These are phyloP conservation scores for Leccinum fuscescens DNA, from an alignment of 1,284 basidiomycete species.

Conservation along the genomic window DNA sequence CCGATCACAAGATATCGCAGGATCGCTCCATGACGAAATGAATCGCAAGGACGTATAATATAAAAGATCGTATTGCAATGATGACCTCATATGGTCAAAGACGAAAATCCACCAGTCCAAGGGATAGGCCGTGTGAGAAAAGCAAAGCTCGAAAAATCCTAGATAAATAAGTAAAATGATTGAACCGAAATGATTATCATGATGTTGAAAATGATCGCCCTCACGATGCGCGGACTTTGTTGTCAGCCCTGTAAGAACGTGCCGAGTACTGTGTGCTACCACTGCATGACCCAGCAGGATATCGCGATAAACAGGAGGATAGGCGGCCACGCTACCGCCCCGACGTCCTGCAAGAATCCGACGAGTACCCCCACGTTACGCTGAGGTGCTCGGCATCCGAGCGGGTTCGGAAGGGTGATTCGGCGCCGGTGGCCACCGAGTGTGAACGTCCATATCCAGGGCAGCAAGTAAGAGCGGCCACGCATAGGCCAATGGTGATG, in stretches of 20 bases:
- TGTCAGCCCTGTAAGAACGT: not conserved
- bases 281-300: conserved; percentile 31
- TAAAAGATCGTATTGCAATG: not conserved
- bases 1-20: not conserved
- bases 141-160: not conserved
- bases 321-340: conserved; percentile 39
- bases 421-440: conserved; percentile 29
- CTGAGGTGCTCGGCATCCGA: conserved; percentile 11
- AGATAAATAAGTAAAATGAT: not conserved
- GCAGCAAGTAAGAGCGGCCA: conserved; percentile 17
- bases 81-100: not conserved
- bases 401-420: conserved; percentile 27
- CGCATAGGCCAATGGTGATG: conserved; percentile 1
- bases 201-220: not conserved
- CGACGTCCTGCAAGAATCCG: conserved; percentile 35
- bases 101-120: not conserved
- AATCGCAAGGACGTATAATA: not conserved
- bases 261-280: conserved; percentile 10
- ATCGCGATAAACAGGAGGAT: conserved; percentile 22
- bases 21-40: not conserved
- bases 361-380: conserved; percentile 28
- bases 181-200: not conserved
- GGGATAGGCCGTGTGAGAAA: not conserved
- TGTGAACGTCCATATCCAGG: conserved; percentile 28
- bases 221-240: not conserved